Base-by-base conservation (phyloP, 441 rosid species). In the Capsella rubella region DNA sequence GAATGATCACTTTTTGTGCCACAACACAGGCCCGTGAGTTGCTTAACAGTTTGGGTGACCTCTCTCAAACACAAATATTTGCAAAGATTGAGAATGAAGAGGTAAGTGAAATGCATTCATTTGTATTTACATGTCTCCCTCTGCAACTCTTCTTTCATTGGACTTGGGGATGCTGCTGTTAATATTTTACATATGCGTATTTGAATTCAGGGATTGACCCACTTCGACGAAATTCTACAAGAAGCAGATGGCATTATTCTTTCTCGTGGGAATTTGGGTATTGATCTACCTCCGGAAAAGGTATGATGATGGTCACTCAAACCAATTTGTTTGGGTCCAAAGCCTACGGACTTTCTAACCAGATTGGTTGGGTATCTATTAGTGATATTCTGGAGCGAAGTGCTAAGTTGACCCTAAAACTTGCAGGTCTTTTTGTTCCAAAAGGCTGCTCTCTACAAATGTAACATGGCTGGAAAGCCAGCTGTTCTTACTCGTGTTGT, bases 271-370 rank as follows among this genome's bases (percentile, higher is more conserved):
- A 93, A 91, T 83, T 84, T 93, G 87, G 98, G 99, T 53, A 87
- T 96, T 11, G 99, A 93, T 88, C 92, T 96, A 56, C 99, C 99
- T 5, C 97, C 99, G 8, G 98, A 96, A 83, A 96, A 93, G 97
- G 98, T 93, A 43, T 62, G 78, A 55, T 68, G 51, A 59, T 62
- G 21, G 49, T 43, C 69, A 43, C 55, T 42, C 58, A 12, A 68
- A 16, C 47, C 21, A 13, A 55, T 45, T 67, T 73, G 31, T n/a
- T 27, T 15, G 1, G 28, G 32, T 60, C 27, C 60, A 52, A 54
- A 65, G 16, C 25, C 34, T n/a, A 57, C 43, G 5, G 12, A 54
- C 28, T 37, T 65, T 50, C 31, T 16, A 51, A 14, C 21, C 21
- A 27, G 18, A 34, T 56, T 69, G 27, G 57, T 73, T 21, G 55